Conservation (phyloP, 108 stramenopile species). For the Cyclostephanos tholiformis region DNA sequence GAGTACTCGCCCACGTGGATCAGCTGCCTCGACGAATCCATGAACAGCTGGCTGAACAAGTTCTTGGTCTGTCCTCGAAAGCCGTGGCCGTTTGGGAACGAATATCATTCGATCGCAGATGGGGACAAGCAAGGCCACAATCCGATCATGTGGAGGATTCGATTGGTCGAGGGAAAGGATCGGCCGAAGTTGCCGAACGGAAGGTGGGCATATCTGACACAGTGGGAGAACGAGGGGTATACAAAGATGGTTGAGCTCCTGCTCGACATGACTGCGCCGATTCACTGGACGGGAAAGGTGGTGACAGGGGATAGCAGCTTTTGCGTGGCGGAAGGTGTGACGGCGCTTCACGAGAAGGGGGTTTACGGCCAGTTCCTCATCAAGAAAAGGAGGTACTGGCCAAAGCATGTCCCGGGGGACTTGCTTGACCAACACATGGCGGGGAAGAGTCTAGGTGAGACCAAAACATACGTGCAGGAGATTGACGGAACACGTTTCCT, state of each 20-base stretch:
- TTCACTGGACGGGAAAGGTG: slow-evolving; percentile 18
- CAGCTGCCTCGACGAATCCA: too few relatives aligned
- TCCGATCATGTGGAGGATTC: too few relatives aligned
- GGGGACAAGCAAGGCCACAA: too few relatives aligned
- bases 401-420: slow-evolving; percentile 10
- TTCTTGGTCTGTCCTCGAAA: too few relatives aligned
- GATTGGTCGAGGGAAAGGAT: slow-evolving; percentile 16
- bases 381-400: slow-evolving; percentile 17
- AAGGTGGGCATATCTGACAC: slow-evolving; percentile 1
- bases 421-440: not conserved
- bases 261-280: slow-evolving; percentile 25
- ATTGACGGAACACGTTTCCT: not conserved
- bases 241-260: slow-evolving; percentile 10
- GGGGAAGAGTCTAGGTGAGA: too few relatives aligned
- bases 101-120: too few relatives aligned
- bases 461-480: too few relatives aligned
- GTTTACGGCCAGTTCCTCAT: slow-evolving; percentile 10
- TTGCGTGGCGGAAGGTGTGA: not conserved
- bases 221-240: slow-evolving; percentile 9
- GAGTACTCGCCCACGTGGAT: too few relatives aligned
- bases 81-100: too few relatives aligned
- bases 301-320: not conserved
- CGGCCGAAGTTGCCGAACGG: not conserved
- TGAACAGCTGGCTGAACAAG: too few relatives aligned
- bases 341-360: slow-evolving; percentile 2